Conservation (phyloP, 441 rosid species). For the Macaranga tanarius region DNA sequence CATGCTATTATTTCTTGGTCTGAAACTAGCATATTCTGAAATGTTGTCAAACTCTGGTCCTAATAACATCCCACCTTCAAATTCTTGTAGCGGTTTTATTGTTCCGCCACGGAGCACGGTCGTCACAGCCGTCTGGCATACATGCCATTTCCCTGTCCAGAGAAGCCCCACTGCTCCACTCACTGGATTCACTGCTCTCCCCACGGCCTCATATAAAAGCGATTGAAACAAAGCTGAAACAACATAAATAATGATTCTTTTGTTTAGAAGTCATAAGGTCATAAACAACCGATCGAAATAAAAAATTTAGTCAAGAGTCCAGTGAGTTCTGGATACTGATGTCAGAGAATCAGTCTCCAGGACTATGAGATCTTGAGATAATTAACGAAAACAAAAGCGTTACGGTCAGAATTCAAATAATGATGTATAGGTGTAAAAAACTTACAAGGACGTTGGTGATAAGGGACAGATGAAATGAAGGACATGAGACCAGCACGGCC, state of each 20-base stretch:
- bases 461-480: slow-evolving; percentile 43
- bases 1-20: slow-evolving; percentile 7
- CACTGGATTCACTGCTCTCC: slow-evolving; percentile 49
- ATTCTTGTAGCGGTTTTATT: slow-evolving; percentile 41
- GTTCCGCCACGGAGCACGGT: slow-evolving; percentile 45
- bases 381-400: too few relatives aligned
- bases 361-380: too few relatives aligned
- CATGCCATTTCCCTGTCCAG: slow-evolving; percentile 50
- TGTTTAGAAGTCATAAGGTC: too few relatives aligned
- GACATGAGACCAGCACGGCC: slow-evolving; percentile 58
- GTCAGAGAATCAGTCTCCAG: too few relatives aligned
- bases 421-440: neutral
- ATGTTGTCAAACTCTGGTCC: slow-evolving; percentile 32
- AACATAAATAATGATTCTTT: neutral
- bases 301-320: neutral
- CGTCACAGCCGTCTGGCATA: slow-evolving; percentile 44
- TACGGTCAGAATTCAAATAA: too few relatives aligned
- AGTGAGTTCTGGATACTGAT: too few relatives aligned
- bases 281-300: neutral
- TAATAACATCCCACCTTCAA: slow-evolving; percentile 20
- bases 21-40: slow-evolving; percentile 25
- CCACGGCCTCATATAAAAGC: slow-evolving; percentile 57
- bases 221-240: slow-evolving; percentile 46
- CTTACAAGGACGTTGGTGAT: slow-evolving; percentile 45
- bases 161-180: slow-evolving; percentile 50